Evolutionary conservation across 768 basidiomycete species (phyloP).

Genomic region (Saitozyma sp.): DNA sequence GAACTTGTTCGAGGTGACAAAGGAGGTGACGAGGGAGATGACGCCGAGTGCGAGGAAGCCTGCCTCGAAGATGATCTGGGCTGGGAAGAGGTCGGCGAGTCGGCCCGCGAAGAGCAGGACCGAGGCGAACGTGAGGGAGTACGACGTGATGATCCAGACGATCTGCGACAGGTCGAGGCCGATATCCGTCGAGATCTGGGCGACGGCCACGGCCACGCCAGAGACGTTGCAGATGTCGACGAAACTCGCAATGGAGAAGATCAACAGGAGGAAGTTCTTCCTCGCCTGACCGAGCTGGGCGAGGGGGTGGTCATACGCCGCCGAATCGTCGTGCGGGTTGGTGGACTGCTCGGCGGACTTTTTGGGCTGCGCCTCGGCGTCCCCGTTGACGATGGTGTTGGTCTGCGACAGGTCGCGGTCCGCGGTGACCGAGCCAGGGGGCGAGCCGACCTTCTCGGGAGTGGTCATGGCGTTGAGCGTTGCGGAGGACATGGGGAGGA

Average conservation of each 20-base stretch:
- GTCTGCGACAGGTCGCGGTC: neutral
- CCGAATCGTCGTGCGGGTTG: neutral
- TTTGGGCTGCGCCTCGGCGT: neutral
- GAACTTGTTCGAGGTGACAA: conserved; percentile 56
- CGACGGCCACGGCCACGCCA: conserved; percentile 42
- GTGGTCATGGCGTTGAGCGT: too few species aligned
- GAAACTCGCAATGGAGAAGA: conserved; percentile 22
- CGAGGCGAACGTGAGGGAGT: conserved; percentile 34
- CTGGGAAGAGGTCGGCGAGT: conserved; percentile 45
- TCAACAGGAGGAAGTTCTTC: conserved; percentile 15
- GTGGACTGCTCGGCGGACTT: neutral
- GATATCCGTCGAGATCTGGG: conserved; percentile 34
- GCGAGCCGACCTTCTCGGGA: too few species aligned
- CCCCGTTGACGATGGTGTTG: neutral
- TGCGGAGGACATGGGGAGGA: too few species aligned
- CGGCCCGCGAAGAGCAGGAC: conserved; percentile 49
- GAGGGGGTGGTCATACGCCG: conserved; percentile 12
- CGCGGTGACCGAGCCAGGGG: too few species aligned
- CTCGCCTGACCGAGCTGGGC: conserved; percentile 12
- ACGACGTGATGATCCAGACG: conserved; percentile 45
- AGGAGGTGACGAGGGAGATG: conserved; percentile 58
- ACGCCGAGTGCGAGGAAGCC: conserved; percentile 57
- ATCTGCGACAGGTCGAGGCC: conserved; percentile 31
- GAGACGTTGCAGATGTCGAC: conserved; percentile 31
- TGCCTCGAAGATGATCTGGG: conserved; percentile 54